These are phyloP conservation scores for Nemania diffusa DNA, from an alignment of 2,329 filamentous ascomycete species.

Conservation along the genomic window DNA sequence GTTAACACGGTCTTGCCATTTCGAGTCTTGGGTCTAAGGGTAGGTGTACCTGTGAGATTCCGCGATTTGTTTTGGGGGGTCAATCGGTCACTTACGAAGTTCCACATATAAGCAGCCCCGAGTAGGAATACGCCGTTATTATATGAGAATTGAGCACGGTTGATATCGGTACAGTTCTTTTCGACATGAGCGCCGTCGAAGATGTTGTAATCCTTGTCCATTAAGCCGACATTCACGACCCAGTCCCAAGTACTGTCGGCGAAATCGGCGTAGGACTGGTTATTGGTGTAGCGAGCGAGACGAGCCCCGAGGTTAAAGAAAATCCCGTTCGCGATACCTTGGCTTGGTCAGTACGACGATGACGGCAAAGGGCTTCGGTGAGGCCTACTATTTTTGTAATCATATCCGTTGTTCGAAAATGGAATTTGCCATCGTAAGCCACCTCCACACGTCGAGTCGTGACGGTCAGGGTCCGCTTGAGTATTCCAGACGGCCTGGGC, in stretches of 20 bases:
- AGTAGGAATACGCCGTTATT: conserved; percentile 63
- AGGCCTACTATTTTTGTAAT: conserved; percentile 50
- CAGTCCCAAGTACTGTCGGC: conserved; percentile 70
- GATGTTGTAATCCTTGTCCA: conserved; percentile 57
- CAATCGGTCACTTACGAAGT: conserved; percentile 51
- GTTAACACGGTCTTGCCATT: conserved; percentile 59
- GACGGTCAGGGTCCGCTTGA: conserved; percentile 64
- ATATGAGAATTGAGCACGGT: conserved; percentile 64
- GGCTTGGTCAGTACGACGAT: conserved; percentile 34
- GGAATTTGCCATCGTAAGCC: conserved; percentile 77
- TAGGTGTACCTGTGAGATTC: conserved; percentile 17
- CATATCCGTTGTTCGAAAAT: conserved; percentile 65
- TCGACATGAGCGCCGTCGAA: conserved; percentile 62
- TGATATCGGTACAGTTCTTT: conserved; percentile 59
- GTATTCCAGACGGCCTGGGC: conserved; percentile 73
- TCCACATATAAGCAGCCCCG: conserved; percentile 56
- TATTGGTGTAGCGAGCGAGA: conserved; percentile 71
- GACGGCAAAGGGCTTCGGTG: neutral
- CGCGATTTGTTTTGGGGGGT: neutral
- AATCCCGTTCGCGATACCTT: conserved; percentile 58
- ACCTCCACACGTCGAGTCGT: conserved; percentile 68
- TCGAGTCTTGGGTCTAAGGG: conserved; percentile 50
- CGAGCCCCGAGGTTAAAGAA: conserved; percentile 66
- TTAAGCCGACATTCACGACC: conserved; percentile 59
- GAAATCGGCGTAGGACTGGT: conserved; percentile 71